Evolutionary conservation across 352 stramenopile species (phyloP).

Genomic region (Phytopythium boreale): DNA sequence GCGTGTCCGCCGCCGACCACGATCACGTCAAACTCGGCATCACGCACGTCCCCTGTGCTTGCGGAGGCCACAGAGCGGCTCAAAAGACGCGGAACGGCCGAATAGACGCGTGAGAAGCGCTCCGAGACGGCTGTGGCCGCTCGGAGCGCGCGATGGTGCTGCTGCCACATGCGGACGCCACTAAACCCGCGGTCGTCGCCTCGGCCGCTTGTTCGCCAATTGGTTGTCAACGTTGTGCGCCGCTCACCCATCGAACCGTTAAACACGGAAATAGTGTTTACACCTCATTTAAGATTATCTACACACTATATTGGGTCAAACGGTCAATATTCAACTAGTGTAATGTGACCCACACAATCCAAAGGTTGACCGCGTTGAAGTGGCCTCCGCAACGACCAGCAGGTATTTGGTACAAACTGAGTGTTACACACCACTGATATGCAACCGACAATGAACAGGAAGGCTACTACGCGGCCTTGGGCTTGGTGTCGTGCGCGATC

Average conservation of each 20-base stretch:
- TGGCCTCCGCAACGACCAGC: not conserved
- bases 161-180: conserved; percentile 1
- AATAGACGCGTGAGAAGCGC: not conserved
- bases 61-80: not conserved
- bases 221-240: not conserved
- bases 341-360: not conserved
- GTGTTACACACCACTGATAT: not conserved
- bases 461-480: conserved; percentile 9
- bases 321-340: not conserved
- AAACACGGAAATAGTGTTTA: not conserved
- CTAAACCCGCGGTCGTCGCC: not conserved
- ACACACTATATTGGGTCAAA: not conserved
- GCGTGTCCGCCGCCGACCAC: conserved; percentile 60
- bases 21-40: conserved; percentile 45
- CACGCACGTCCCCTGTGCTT: not conserved
- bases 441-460: too few relatives aligned
- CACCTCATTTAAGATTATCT: not conserved
- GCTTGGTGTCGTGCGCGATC: conserved; percentile 8
- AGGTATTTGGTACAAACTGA: too few relatives aligned
- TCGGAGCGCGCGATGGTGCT: not conserved
- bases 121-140: not conserved
- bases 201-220: not conserved
- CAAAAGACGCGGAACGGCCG: not conserved
- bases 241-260: conserved; percentile 1
- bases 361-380: not conserved